Evolutionary conservation across 2,329 filamentous ascomycete species (phyloP).

Genomic region (Rhynchosporium agropyri): DNA sequence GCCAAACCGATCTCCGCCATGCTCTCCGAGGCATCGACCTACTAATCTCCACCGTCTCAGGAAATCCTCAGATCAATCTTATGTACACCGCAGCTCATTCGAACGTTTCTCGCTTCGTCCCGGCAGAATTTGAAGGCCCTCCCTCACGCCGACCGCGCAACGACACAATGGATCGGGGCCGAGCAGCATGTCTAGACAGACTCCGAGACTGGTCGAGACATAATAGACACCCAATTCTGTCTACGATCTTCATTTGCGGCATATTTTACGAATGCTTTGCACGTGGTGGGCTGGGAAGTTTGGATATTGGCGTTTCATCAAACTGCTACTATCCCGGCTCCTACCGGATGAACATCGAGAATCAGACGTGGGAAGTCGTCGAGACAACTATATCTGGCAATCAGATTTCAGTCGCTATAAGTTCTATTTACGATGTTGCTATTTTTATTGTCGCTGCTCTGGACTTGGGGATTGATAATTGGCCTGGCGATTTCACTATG

Average conservation of each 20-base stretch:
- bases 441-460: slow-evolving; percentile 71
- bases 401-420: slow-evolving; percentile 64
- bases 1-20: slow-evolving; percentile 60
- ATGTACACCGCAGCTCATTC: slow-evolving; percentile 70
- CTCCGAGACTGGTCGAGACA: slow-evolving; percentile 56
- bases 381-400: slow-evolving; percentile 54
- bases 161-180: slow-evolving; percentile 65
- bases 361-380: slow-evolving; percentile 61
- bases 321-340: slow-evolving; percentile 59
- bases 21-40: slow-evolving; percentile 72
- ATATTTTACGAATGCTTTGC: slow-evolving; percentile 77
- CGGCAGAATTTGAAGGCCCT: slow-evolving; percentile 74
- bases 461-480: slow-evolving; percentile 60
- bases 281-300: slow-evolving; percentile 62
- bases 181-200: slow-evolving; percentile 57
- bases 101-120: slow-evolving; percentile 69
- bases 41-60: slow-evolving; percentile 73
- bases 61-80: slow-evolving; percentile 66
- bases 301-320: slow-evolving; percentile 60
- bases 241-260: slow-evolving; percentile 73
- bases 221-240: slow-evolving; percentile 58
- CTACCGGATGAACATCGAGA: slow-evolving; percentile 66
- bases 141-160: slow-evolving; percentile 55
- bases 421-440: slow-evolving; percentile 69
- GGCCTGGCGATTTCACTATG: slow-evolving; percentile 72